Conservation (phyloP, 2,329 filamentous ascomycete species). For the Lasiodiplodia theobromae region DNA sequence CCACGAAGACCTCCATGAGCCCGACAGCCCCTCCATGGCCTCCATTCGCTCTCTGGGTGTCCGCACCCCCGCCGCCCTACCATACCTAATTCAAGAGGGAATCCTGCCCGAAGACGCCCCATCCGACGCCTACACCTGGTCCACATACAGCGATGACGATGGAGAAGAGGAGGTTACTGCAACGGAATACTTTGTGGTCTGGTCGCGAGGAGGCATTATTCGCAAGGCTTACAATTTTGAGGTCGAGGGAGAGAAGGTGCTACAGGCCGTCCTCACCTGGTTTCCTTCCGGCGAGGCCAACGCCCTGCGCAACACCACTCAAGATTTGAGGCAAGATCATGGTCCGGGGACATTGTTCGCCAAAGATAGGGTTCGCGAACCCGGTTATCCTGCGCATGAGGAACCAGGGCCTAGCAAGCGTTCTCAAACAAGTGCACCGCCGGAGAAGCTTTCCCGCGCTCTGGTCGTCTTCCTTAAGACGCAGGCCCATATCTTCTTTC, state of each 20-base stretch:
- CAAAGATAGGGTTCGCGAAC: conserved; percentile 41
- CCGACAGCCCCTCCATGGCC: conserved; percentile 69
- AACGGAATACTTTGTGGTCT: conserved; percentile 79
- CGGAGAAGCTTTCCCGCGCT: conserved; percentile 55
- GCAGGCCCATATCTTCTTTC: conserved; percentile 91
- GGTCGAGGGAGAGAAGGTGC: conserved; percentile 82
- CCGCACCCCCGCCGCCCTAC: conserved; percentile 84
- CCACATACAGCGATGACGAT: conserved; percentile 61
- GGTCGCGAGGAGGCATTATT: conserved; percentile 86
- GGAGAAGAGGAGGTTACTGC: conserved; percentile 72
- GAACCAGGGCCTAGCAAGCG: conserved; percentile 26
- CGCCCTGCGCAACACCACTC: conserved; percentile 8
- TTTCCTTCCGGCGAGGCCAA: conserved; percentile 65
- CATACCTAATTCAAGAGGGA: conserved; percentile 81
- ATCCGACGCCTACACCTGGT: conserved; percentile 76
- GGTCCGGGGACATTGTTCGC: conserved; percentile 30
- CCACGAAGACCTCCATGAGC: conserved; percentile 41
- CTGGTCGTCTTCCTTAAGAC: conserved; percentile 91
- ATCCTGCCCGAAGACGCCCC: conserved; percentile 74
- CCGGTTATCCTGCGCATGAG: neutral
- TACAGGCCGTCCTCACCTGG: conserved; percentile 84
- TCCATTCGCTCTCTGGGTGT: conserved; percentile 88
- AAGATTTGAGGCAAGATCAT: conserved; percentile 12
- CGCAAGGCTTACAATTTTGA: conserved; percentile 87
- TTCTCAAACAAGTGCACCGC: conserved; percentile 36